Evolutionary conservation across 1,284 basidiomycete genomes (phyloP).

Genomic region (Puccinia hordei): DNA sequence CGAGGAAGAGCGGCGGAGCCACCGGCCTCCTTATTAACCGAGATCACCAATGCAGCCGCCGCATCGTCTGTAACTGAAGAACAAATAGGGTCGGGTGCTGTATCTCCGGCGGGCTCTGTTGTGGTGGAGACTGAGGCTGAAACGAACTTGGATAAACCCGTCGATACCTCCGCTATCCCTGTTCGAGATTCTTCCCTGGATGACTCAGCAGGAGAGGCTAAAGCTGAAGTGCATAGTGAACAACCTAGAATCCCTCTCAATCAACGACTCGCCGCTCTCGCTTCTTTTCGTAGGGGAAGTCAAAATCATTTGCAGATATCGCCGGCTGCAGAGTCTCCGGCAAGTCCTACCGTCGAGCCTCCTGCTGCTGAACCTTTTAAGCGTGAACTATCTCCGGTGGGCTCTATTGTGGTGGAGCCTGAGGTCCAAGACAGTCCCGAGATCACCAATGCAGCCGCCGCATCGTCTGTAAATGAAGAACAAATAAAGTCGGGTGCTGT

Average conservation of each 20-base stretch:
- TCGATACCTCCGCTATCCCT: no score
- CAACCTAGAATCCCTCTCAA: neutral
- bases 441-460: neutral
- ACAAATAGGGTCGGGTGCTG: neutral
- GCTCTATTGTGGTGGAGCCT: no score
- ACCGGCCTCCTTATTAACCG: neutral
- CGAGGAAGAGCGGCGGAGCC: neutral
- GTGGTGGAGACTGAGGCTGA: neutral
- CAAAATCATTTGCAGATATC: no score
- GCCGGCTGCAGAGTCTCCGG: no score
- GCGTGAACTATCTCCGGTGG: no score
- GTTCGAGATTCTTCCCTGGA: no score
- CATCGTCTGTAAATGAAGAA: neutral
- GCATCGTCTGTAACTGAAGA: neutral
- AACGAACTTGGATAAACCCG: neutral
- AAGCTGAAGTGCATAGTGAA: neutral
- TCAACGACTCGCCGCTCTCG: slow-evolving; percentile 35
- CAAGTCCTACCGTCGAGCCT: neutral
- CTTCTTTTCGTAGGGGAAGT: slow-evolving; percentile 28
- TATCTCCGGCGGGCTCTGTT: slow-evolving; percentile 18
- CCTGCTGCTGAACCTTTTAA: neutral
- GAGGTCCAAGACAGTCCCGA: no score
- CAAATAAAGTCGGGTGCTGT: neutral
- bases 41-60: slow-evolving; percentile 2
- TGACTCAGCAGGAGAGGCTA: neutral